phyloP scores from a whole-genome alignment of 139 green algal genomes.

The Picochlorum sp. region DNA sequence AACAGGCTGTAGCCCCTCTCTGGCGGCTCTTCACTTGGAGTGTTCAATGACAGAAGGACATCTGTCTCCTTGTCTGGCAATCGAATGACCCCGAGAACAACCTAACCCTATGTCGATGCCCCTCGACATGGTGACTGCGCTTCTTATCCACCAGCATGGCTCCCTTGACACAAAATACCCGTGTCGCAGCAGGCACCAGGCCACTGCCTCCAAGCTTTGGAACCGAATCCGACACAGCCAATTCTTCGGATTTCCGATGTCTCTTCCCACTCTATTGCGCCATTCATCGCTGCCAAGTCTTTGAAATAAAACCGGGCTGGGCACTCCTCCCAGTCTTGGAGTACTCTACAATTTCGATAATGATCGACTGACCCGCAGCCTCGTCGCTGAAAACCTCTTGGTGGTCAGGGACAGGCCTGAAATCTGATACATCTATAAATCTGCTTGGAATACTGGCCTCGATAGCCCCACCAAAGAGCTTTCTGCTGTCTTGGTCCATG shows the following conservation, averaged over 20 bases:
- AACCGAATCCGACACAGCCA: too few relatives aligned
- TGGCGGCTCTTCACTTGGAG: constrained; percentile 14
- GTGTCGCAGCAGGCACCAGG: too few relatives aligned
- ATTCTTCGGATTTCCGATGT: too few relatives aligned
- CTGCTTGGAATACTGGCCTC: constrained; percentile 28
- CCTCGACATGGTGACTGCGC: not conserved
- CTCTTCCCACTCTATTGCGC: not conserved
- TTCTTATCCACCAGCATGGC: not conserved
- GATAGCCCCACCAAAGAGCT: constrained; percentile 48
- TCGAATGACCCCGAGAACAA: constrained; percentile 20
- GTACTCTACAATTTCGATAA: constrained; percentile 54
- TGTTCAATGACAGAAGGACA: constrained; percentile 50
- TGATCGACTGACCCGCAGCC: constrained; percentile 48
- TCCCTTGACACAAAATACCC: too few relatives aligned
- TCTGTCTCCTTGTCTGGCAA: constrained; percentile 40
- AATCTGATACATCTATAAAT: constrained; percentile 47
- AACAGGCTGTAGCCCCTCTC: constrained; percentile 18
- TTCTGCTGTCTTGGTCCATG: not conserved
- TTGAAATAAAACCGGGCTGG: not conserved
- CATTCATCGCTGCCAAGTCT: not conserved
- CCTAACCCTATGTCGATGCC: constrained; percentile 21
- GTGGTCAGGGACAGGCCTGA: constrained; percentile 52
- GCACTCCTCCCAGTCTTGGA: not conserved
- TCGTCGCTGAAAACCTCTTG: constrained; percentile 61
- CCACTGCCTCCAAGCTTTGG: too few relatives aligned